These are phyloP conservation scores for Xylaria polymorpha DNA, from an alignment of 2,329 filamentous ascomycete species.

Conservation along the genomic window DNA sequence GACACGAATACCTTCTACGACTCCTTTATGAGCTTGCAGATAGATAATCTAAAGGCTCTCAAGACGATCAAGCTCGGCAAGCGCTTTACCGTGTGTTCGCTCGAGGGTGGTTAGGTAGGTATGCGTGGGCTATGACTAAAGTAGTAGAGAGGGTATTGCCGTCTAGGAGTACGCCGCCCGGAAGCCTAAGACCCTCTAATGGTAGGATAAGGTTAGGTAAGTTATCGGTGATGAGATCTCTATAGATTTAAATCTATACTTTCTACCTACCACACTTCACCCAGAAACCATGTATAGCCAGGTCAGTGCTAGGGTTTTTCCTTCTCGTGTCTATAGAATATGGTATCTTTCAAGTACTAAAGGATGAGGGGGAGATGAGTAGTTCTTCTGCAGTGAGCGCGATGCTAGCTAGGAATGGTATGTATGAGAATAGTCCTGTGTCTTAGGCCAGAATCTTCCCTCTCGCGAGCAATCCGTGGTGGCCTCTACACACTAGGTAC, in stretches of 20 bases:
- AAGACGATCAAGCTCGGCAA: conserved; percentile 95
- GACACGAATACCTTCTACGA: conserved; percentile 98
- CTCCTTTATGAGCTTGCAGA: conserved; percentile 95
- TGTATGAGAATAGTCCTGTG: neutral
- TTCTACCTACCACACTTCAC: conserved; percentile 90
- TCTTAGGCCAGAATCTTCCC: neutral
- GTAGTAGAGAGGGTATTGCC: conserved; percentile 81
- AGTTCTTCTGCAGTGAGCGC: conserved; percentile 85
- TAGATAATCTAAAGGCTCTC: conserved; percentile 89
- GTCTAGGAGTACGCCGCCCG: conserved; percentile 93
- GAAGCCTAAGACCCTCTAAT: conserved; percentile 91
- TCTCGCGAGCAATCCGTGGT: neutral
- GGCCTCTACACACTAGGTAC: conserved; percentile 4
- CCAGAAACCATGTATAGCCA: conserved; percentile 99
- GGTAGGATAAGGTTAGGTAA: conserved; percentile 80
- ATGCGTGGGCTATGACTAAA: conserved; percentile 88
- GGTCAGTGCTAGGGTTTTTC: conserved; percentile 6
- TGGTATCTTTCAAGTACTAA: conserved; percentile 72
- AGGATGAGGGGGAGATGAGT: conserved; percentile 74
- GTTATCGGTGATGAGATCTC: conserved; percentile 82
- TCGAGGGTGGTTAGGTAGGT: conserved; percentile 90
- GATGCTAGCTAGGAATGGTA: conserved; percentile 83
- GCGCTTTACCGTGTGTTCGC: conserved; percentile 91
- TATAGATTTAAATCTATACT: conserved; percentile 81
- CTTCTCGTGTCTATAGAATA: conserved; percentile 69